These are phyloP conservation scores for Aureobasidium leucospermi DNA, from an alignment of 2,329 filamentous ascomycete species.

Conservation along the genomic window DNA sequence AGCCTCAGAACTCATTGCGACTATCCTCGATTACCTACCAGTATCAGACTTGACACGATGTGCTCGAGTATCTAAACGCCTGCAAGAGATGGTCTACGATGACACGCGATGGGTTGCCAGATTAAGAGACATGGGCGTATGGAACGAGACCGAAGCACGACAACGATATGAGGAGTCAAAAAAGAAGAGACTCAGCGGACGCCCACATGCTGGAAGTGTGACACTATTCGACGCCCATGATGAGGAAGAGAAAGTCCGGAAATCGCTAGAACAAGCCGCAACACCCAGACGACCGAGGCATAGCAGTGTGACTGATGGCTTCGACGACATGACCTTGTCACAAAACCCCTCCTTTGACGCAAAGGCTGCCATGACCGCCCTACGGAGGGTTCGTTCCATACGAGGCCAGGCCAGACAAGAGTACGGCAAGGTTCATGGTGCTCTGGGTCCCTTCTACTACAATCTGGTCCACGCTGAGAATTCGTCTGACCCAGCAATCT, in stretches of 20 bases:
- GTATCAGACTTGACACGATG: slow-evolving; percentile 78
- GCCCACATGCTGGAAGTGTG: slow-evolving; percentile 35
- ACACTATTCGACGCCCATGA: slow-evolving; percentile 68
- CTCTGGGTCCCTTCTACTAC: slow-evolving; percentile 79
- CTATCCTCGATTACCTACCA: slow-evolving; percentile 83
- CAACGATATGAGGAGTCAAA: slow-evolving; percentile 67
- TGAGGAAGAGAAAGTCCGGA: slow-evolving; percentile 55
- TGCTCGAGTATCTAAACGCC: slow-evolving; percentile 72
- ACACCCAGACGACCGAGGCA: slow-evolving; percentile 17
- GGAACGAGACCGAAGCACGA: slow-evolving; percentile 83
- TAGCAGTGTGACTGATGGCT: slow-evolving; percentile 56
- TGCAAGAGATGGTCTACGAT: slow-evolving; percentile 98
- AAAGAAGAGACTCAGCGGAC: slow-evolving; percentile 47
- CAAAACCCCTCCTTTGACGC: slow-evolving; percentile 23
- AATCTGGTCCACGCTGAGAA: slow-evolving; percentile 67
- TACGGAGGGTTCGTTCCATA: slow-evolving; percentile 67
- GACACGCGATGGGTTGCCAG: slow-evolving; percentile 90
- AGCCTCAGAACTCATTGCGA: slow-evolving; percentile 68
- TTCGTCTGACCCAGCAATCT: slow-evolving; percentile 75
- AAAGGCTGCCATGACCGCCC: slow-evolving; percentile 54
- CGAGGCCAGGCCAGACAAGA: slow-evolving; percentile 81
- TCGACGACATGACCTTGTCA: slow-evolving; percentile 65
- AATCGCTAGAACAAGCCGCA: slow-evolving; percentile 27
- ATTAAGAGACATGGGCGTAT: slow-evolving; percentile 78
- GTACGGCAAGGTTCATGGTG: slow-evolving; percentile 85